Base-by-base conservation (phyloP, 2,329 filamentous ascomycete species). In the Colletotrichum cereale region DNA sequence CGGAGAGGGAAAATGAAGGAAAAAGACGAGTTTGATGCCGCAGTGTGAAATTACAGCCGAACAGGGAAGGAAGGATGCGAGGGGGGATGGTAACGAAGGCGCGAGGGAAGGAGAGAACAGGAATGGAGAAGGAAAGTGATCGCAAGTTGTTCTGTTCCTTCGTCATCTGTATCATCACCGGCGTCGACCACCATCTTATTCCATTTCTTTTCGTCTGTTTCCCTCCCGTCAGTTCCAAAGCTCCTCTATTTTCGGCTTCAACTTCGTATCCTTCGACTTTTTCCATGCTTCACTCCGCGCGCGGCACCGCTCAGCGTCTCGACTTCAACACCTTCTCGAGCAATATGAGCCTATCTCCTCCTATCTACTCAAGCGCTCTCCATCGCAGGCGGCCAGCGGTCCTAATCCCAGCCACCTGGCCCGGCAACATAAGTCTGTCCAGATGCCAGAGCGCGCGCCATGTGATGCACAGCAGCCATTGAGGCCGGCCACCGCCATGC, bases 381-480 rank as follows among this genome's bases (percentile, higher is more conserved):
- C 66, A 38, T 66, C 47, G 36, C 48, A 50, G 57, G 55, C 31
- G 11, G 47, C 66, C 66, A 42, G 53, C 18, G 8, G 34, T 62
- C 34, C 47, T 38, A 34, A 34, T 61, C 56, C 47, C 66, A 71
- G 48, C 42, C 55, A 50, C 26, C n/a, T 29, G 40, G 60, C 70
- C 61, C 67, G 44, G 14, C 48, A 36, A 44, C 56, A 44, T 40
- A 38, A 47, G 52, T 29, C 47, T 55, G 24, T 40, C 58, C 52
- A 47, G 52, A 31, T 61, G 21, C 42, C 40, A 61, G 72, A 73
- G 68, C 72, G 72, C 72, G 72, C 72, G 68, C 63, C 68, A 68
- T 62, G 21, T 72, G 72, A 73, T 26, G 72, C 72, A 73, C 26
- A 36, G 26, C 55, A 42, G 34, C 53, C 44, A 57, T 62, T 62